Conservation (phyloP, 352 stramenopile species). For the Phytophthora ohioensis region DNA sequence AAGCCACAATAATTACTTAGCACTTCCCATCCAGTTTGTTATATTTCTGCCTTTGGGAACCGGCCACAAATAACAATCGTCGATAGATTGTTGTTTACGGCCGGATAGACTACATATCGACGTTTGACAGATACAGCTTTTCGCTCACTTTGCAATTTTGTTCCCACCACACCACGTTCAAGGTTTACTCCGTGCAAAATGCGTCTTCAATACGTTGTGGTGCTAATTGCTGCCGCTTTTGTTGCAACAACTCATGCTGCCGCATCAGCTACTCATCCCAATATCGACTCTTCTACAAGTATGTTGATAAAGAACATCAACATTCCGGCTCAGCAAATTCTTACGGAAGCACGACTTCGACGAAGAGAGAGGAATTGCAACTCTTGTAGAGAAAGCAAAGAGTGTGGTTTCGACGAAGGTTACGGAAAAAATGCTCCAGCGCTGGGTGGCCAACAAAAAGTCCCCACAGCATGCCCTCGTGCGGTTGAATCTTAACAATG, state of each 20-base stretch:
- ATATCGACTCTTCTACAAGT: background rate
- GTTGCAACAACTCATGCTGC: background rate
- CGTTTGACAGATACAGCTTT: background rate
- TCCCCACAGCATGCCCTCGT: constrained; percentile 1
- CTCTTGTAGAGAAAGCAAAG: constrained; percentile 2
- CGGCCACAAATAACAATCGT: background rate
- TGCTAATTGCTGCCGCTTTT: background rate
- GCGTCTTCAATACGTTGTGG: background rate
- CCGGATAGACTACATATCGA: background rate
- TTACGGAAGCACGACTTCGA: background rate
- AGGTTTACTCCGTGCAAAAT: background rate
- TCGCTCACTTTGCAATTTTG: background rate
- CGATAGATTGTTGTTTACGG: background rate
- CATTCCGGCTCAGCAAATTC: background rate
- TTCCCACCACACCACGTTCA: background rate
- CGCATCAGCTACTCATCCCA: no score
- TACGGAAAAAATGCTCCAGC: background rate
- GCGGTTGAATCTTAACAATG: constrained; percentile 2
- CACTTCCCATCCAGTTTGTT: background rate
- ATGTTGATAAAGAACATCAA: background rate
- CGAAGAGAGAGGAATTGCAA: constrained; percentile 9
- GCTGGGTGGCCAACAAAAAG: constrained; percentile 13
- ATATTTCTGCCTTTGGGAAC: background rate
- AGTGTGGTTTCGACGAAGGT: background rate
- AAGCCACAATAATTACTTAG: no score